These are phyloP conservation scores for Cystofilobasidium bisporidii DNA, from an alignment of 768 basidiomycete species.

Conservation along the genomic window DNA sequence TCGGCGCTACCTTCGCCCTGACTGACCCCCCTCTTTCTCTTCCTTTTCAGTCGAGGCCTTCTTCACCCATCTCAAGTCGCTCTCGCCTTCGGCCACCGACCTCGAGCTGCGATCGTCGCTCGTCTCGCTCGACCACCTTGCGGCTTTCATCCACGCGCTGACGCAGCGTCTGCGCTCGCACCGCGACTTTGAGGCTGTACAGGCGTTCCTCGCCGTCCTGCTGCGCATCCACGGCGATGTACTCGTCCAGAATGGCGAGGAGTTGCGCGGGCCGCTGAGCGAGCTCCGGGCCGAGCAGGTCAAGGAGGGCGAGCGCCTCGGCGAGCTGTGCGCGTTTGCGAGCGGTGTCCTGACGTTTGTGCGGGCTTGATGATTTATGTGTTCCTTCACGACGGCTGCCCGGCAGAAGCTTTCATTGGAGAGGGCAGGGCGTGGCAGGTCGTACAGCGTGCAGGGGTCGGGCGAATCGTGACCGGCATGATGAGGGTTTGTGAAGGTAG, in stretches of 20 bases:
- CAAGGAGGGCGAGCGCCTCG: slow-evolving; percentile 65
- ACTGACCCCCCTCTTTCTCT: not conserved
- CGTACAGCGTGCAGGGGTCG: too few relatives aligned
- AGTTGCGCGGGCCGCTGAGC: slow-evolving; percentile 53
- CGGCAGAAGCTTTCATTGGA: too few relatives aligned
- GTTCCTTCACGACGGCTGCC: too few relatives aligned
- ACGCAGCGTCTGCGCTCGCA: slow-evolving; percentile 62
- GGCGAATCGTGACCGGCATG: too few relatives aligned
- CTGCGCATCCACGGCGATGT: slow-evolving; percentile 74
- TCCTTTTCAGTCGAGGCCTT: slow-evolving; percentile 57
- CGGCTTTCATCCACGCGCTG: slow-evolving; percentile 63
- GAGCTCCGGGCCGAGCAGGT: slow-evolving; percentile 56
- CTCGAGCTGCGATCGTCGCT: slow-evolving; percentile 64
- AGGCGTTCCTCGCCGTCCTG: slow-evolving; percentile 75
- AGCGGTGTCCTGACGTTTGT: slow-evolving; percentile 22
- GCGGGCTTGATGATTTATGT: not conserved
- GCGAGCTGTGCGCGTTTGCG: slow-evolving; percentile 33
- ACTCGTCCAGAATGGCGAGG: slow-evolving; percentile 53
- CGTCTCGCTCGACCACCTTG: slow-evolving; percentile 55
- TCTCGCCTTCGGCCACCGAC: slow-evolving; percentile 85
- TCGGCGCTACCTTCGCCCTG: not conserved
- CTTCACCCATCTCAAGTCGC: slow-evolving; percentile 70
- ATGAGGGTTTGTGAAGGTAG: too few relatives aligned
- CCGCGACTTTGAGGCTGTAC: slow-evolving; percentile 90
- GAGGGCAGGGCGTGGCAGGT: too few relatives aligned